Evolutionary conservation across 169 alveolate genomes (phyloP), one percentile per base, ranked within the genome.

Genomic region (Ichthyophthirius multifiliis): DNA sequence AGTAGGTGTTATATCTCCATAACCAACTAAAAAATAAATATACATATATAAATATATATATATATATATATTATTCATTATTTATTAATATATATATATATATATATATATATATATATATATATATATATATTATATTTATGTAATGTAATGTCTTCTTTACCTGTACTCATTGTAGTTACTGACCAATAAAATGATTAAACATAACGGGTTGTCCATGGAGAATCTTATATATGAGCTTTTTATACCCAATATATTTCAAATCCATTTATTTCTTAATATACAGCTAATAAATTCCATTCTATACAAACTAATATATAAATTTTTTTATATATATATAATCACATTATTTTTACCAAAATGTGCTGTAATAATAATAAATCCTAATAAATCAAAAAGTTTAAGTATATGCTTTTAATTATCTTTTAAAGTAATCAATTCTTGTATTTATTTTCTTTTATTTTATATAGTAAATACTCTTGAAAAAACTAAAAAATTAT

Each of bases 111-210:
- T n/a, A n/a, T n/a, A n/a, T n/a, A n/a, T n/a, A n/a, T n/a, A n/a
- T n/a, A n/a, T n/a, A n/a, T n/a, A n/a, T n/a, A n/a, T n/a, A n/a
- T n/a, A n/a, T n/a, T n/a, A n/a, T n/a, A n/a, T n/a, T n/a, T n/a
- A n/a, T n/a, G n/a, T n/a, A n/a, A n/a, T n/a, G n/a, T n/a, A n/a
- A n/a, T n/a, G n/a, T n/a, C n/a, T n/a, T n/a, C n/a, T n/a, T n/a
- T 55, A 55, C 71, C 71, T 27, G 71, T 55, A 27, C 43, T 55
- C 71, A 55, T 55, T 5, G 71, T 55, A 23, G 71, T 55, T 6
- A 55, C 31, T 55, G 71, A 55, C 71, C 71, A 55, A n/a, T 55
- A 55, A 0, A 55, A 27, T 27, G 71, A 16, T 13, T 55, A 55
- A 27, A 55, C 31, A 55, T 55, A 55, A n/a, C n/a, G n/a, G n/a